phyloP scores from a whole-genome alignment of 495 filamentous ascomycete genomes.

The Cudoniella acicularis region DNA sequence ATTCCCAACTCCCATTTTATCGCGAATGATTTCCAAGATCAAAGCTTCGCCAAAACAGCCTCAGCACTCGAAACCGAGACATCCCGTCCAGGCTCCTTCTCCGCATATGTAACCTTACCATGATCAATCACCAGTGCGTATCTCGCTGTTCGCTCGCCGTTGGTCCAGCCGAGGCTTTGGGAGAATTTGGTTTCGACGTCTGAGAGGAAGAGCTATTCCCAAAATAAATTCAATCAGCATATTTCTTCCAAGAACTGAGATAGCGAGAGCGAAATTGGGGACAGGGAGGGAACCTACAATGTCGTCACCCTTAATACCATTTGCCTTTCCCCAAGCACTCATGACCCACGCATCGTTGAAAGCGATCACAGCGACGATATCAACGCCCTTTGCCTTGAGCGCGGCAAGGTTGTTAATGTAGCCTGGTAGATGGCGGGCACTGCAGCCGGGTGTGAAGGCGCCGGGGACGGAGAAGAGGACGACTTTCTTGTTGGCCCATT shows the following conservation, averaged over 20 bases:
- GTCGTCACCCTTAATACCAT: slow-evolving; percentile 72
- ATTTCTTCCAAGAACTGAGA: background rate
- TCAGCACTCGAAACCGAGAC: slow-evolving; percentile 71
- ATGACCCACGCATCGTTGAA: slow-evolving; percentile 92
- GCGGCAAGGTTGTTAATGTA: slow-evolving; percentile 72
- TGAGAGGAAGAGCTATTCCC: slow-evolving; percentile 74
- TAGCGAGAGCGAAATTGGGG: background rate
- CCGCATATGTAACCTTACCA: slow-evolving; percentile 85
- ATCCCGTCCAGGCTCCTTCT: slow-evolving; percentile 68
- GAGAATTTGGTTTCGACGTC: slow-evolving; percentile 76
- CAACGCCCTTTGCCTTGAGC: slow-evolving; percentile 81
- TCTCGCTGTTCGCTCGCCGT: slow-evolving; percentile 68
- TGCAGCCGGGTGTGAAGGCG: slow-evolving; percentile 94
- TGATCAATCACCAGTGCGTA: slow-evolving; percentile 88
- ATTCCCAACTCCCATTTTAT: too few species aligned
- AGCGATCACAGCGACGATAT: slow-evolving; percentile 78
- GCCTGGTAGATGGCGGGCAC: slow-evolving; percentile 78
- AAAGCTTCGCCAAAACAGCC: slow-evolving; percentile 66
- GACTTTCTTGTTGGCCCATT: slow-evolving; percentile 85
- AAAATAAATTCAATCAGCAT: background rate
- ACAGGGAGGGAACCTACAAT: slow-evolving; percentile 55
- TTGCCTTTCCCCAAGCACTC: slow-evolving; percentile 95
- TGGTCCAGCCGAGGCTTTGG: slow-evolving; percentile 78
- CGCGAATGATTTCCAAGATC: too few species aligned
- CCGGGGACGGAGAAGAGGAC: slow-evolving; percentile 89